Base-by-base conservation (phyloP, 2,329 filamentous ascomycete genomes). In the Cladophialophora bantiana region DNA sequence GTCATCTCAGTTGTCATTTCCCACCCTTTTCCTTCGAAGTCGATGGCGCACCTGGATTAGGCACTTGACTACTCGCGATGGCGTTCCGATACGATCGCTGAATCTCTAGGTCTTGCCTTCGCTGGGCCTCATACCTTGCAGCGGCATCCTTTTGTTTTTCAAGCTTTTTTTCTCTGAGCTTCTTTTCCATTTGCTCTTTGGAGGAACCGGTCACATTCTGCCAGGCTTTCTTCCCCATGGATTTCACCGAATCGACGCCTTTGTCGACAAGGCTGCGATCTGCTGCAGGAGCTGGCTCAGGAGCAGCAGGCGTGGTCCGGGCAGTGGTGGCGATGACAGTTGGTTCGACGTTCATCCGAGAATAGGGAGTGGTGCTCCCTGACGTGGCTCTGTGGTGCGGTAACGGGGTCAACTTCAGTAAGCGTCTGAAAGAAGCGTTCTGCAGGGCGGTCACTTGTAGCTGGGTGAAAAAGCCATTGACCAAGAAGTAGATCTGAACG, bases 251-350 rank as follows among this genome's bases (percentile, higher is more conserved):
- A 58, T 77, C 72, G n/a, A 80, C 67, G 20, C 73, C 71, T 45
- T 77, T 77, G 71, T 81, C 79, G 58, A 82, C 74, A 20, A 73
- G 26, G 62, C 74, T 77, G 12, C 66, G 66, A 69, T 67, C 40
- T 65, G 68, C 55, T 64, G 65, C 42, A 64, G 52, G n/a, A 31
- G 59, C 12, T 35, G 56, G 59, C 62, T 48, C 61, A 18, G 50
- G 31, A 40, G 56, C 18, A 26, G 35, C n/a, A 20, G 45, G 38
- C 7, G 45, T 61, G 10, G 34, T 52, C 26, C 59, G 45, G 12
- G 32, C 59, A 34, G 59, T 61, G 34, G 59, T 61, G 5, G 35
- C 18, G 48, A 61, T 61, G 13, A 61, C 48, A n/a, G 18, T 53
- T 7, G 45, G 45, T 18, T 42, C 26, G 18, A 67, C 54, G 36